Conservation (phyloP, 441 rosid genomes). For the Biscutella laevigata region DNA sequence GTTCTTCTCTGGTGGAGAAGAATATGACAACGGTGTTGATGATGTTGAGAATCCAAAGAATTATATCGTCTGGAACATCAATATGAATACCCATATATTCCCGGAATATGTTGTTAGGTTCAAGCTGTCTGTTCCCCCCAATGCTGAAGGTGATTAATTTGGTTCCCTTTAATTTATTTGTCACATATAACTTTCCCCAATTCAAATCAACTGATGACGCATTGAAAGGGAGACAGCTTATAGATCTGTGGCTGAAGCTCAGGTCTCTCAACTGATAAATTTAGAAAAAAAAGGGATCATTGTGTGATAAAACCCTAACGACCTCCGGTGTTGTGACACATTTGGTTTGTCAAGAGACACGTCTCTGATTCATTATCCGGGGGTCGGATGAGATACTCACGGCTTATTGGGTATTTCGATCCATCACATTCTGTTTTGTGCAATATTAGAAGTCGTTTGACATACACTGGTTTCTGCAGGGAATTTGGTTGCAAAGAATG, state of each 20-base stretch:
- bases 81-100: slow-evolving; percentile 71
- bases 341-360: too few relatives aligned
- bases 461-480: slow-evolving; percentile 12
- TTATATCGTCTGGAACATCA: slow-evolving; percentile 78
- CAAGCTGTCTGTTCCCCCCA: slow-evolving; percentile 52
- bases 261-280: slow-evolving; percentile 10
- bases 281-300: slow-evolving; percentile 12
- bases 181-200: too few relatives aligned
- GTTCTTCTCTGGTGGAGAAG: slow-evolving; percentile 45
- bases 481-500: slow-evolving; percentile 10
- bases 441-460: slow-evolving; percentile 1
- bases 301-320: slow-evolving; percentile 2
- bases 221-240: slow-evolving; percentile 27
- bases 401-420: slow-evolving; percentile 8
- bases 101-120: slow-evolving; percentile 94
- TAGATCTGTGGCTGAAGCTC: slow-evolving; percentile 12
- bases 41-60: slow-evolving; percentile 56
- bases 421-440: slow-evolving; percentile 6
- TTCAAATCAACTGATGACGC: slow-evolving; percentile 34
- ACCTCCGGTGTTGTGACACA: slow-evolving; percentile 13
- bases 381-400: slow-evolving; percentile 15
- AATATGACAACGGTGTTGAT: slow-evolving; percentile 88
- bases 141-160: slow-evolving; percentile 36
- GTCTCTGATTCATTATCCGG: slow-evolving; percentile 15
- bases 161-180: too few relatives aligned